Evolutionary conservation across 2,329 filamentous ascomycete species (phyloP).

Genomic region (Leptographium wingfieldii): DNA sequence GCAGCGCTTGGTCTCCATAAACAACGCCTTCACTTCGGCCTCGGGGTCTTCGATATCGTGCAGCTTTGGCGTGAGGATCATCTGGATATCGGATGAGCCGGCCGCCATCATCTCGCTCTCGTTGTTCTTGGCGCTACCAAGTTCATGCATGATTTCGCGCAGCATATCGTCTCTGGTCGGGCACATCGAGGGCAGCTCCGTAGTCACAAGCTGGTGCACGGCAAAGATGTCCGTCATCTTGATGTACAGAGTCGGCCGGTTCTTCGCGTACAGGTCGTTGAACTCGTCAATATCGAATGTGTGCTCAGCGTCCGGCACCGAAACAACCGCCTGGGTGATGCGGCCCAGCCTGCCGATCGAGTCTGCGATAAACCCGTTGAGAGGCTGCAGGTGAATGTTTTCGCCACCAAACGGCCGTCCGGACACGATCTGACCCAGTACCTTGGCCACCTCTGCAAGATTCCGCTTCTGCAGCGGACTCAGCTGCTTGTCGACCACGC

Average conservation of each 20-base stretch:
- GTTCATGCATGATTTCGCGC: constrained; percentile 81
- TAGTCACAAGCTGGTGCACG: constrained; percentile 77
- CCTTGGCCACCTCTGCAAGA: constrained; percentile 78
- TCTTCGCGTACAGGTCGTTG: constrained; percentile 93
- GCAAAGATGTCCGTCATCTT: constrained; percentile 97
- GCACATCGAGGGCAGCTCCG: constrained; percentile 66
- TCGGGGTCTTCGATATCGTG: constrained; percentile 89
- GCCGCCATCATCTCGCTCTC: constrained; percentile 85
- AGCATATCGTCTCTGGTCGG: constrained; percentile 74
- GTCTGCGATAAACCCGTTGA: constrained; percentile 83
- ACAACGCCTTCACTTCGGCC: constrained; percentile 78
- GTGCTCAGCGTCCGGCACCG: constrained; percentile 72
- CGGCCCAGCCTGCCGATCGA: constrained; percentile 68
- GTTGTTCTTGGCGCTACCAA: constrained; percentile 92
- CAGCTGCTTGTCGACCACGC: constrained; percentile 79
- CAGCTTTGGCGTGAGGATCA: constrained; percentile 80
- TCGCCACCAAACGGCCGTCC: constrained; percentile 86
- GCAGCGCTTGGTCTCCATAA: constrained; percentile 97
- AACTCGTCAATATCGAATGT: constrained; percentile 98
- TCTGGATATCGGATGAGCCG: constrained; percentile 76
- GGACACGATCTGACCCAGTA: constrained; percentile 77
- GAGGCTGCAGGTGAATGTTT: constrained; percentile 87
- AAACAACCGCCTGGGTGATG: constrained; percentile 66
- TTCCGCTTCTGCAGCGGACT: constrained; percentile 91
- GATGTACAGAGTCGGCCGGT: constrained; percentile 96